These are phyloP conservation scores for Alternaria sp. DNA, from an alignment of 2,329 filamentous ascomycete species.

Conservation along the genomic window DNA sequence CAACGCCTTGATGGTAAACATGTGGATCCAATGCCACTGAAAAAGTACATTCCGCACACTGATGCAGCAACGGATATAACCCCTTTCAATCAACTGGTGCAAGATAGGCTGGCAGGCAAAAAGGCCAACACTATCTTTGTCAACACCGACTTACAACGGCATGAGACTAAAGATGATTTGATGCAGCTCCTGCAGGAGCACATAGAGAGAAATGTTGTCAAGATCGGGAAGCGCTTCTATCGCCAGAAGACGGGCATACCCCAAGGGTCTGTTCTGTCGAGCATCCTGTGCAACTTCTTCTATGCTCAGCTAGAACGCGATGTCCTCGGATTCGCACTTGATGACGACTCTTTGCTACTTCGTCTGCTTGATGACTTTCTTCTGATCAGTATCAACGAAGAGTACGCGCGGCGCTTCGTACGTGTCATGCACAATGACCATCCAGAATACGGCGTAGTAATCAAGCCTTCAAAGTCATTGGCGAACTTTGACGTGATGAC, in stretches of 20 bases:
- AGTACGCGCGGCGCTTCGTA: constrained; percentile 77
- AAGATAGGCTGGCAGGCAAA: constrained; percentile 36
- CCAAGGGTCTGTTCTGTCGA: constrained; percentile 89
- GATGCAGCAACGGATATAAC: constrained; percentile 39
- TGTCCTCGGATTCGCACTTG: constrained; percentile 71
- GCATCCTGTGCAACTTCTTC: constrained; percentile 91
- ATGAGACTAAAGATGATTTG: constrained; percentile 67
- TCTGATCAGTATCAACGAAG: constrained; percentile 76
- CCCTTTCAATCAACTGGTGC: constrained; percentile 46
- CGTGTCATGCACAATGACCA: constrained; percentile 81
- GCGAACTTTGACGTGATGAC: constrained; percentile 80
- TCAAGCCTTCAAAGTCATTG: constrained; percentile 81
- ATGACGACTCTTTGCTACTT: constrained; percentile 72
- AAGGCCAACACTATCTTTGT: constrained; percentile 78
- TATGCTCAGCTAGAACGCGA: constrained; percentile 85
- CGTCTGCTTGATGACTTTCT: constrained; percentile 93
- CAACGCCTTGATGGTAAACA: constrained; percentile 43
- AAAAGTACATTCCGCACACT: constrained; percentile 54
- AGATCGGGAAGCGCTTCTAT: constrained; percentile 87
- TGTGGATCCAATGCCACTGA: constrained; percentile 44
- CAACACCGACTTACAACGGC: constrained; percentile 69
- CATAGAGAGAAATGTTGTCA: constrained; percentile 84
- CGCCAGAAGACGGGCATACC: constrained; percentile 90
- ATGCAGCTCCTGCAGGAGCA: constrained; percentile 79
- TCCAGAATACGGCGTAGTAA: constrained; percentile 79